Evolutionary conservation across 495 filamentous ascomycete species (phyloP).

Genomic region (Staphylotrichum tortipilum): DNA sequence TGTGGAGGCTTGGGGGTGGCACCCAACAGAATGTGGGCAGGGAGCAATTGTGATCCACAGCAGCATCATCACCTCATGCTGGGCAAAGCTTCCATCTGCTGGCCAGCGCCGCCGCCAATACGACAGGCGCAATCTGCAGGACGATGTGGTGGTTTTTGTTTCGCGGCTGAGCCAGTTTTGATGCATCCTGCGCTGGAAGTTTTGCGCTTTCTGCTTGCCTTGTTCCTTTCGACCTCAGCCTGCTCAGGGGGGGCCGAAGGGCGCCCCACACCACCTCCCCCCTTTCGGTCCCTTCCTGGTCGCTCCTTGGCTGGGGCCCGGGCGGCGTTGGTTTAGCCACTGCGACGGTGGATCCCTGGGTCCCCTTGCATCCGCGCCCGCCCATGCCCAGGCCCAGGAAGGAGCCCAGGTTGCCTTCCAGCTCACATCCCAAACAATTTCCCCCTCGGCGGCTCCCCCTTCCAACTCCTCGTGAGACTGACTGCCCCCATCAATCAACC

Average conservation of each 20-base stretch:
- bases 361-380: conserved; percentile 18
- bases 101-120: neutral
- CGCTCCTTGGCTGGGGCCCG: conserved; percentile 12
- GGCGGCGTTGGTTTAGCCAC: conserved; percentile 18
- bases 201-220: too few relatives aligned
- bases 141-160: conserved; percentile 4
- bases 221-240: too few relatives aligned
- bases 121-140: conserved; percentile 1
- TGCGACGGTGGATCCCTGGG: conserved; percentile 19
- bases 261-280: neutral
- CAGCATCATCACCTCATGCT: too few relatives aligned
- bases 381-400: too few relatives aligned
- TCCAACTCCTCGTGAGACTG: conserved; percentile 29
- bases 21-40: too few relatives aligned
- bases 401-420: conserved; percentile 22
- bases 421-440: conserved; percentile 24
- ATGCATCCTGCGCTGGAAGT: neutral
- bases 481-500: conserved; percentile 18
- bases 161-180: conserved; percentile 10
- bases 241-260: too few relatives aligned
- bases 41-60: too few relatives aligned
- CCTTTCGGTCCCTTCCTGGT: conserved; percentile 8
- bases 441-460: conserved; percentile 23
- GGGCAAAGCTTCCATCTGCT: too few relatives aligned
- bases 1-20: too few relatives aligned